phyloP scores from a whole-genome alignment of 1,284 basidiomycete genomes.

The Fistulinella cinereoalba region DNA sequence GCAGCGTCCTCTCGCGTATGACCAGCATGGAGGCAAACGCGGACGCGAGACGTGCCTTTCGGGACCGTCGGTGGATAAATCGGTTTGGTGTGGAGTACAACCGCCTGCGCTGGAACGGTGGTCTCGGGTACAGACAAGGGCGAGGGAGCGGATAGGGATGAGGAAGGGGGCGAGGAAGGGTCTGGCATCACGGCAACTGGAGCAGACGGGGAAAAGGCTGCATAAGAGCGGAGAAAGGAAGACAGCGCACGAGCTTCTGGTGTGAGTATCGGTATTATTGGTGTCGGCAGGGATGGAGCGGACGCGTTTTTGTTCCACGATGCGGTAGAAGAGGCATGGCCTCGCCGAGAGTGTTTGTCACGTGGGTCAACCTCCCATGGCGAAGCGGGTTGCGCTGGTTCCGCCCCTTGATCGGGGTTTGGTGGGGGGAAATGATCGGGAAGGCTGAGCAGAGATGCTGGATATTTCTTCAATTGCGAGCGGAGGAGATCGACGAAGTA shows the following conservation, averaged over 20 bases:
- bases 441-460: constrained; percentile 22
- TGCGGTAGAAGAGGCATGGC: background rate
- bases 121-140: background rate
- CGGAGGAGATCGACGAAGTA: constrained; percentile 40
- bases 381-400: constrained; percentile 14
- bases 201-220: constrained; percentile 7
- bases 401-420: background rate
- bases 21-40: constrained; percentile 79
- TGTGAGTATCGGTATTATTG: constrained; percentile 87
- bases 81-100: constrained; percentile 62
- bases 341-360: background rate
- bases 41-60: constrained; percentile 75
- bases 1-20: constrained; percentile 68
- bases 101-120: background rate
- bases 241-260: constrained; percentile 70
- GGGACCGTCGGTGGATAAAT: constrained; percentile 87
- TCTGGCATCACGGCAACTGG: background rate
- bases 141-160: too few relatives aligned
- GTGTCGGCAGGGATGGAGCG: constrained; percentile 39
- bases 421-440: constrained; percentile 21
- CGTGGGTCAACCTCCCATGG: constrained; percentile 27
- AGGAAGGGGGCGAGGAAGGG: too few relatives aligned
- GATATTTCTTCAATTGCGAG: constrained; percentile 21
- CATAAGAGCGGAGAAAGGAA: constrained; percentile 50
- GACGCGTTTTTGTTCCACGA: background rate